Percentiles rank a stretch among this genome's conserved stretches.
Conservation (phyloP, 2,329 filamentous ascomycete genomes). For the Cladosporium sp. region DNA sequence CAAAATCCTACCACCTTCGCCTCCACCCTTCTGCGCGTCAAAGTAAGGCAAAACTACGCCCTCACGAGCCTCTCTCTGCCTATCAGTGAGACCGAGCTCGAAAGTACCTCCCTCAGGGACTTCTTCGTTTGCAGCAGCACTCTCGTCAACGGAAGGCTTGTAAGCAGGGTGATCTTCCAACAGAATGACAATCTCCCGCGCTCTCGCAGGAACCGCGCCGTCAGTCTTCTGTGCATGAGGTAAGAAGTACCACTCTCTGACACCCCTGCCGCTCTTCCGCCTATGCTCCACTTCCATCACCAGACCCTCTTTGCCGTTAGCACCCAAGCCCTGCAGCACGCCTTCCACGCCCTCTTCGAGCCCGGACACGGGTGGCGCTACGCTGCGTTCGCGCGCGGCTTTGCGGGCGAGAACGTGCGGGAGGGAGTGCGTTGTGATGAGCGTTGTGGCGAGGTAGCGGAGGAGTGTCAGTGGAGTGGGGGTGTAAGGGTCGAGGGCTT, state of each 20-base stretch:
- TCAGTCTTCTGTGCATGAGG: conserved; percentile 26
- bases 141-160: conserved; percentile 14
- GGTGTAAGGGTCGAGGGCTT: conserved; percentile 46
- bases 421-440: conserved; percentile 70
- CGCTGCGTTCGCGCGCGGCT: conserved; percentile 69
- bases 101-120: conserved; percentile 63
- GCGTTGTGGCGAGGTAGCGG: conserved; percentile 80
- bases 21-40: conserved; percentile 79
- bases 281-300: conserved; percentile 84
- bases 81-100: conserved; percentile 79
- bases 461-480: conserved; percentile 70
- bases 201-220: conserved; percentile 13
- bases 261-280: conserved; percentile 72
- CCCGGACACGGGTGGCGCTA: conserved; percentile 73
- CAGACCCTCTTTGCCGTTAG: conserved; percentile 53
- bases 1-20: conserved; percentile 86
- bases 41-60: conserved; percentile 92
- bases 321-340: conserved; percentile 63
- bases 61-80: conserved; percentile 81
- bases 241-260: conserved; percentile 65
- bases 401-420: conserved; percentile 70
- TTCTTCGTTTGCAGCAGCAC: conserved; percentile 29
- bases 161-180: conserved; percentile 76
- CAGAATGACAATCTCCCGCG: conserved; percentile 47
- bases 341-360: conserved; percentile 75